Base-by-base conservation (phyloP, 768 basidiomycete genomes). In the Heimioporus sp. region DNA sequence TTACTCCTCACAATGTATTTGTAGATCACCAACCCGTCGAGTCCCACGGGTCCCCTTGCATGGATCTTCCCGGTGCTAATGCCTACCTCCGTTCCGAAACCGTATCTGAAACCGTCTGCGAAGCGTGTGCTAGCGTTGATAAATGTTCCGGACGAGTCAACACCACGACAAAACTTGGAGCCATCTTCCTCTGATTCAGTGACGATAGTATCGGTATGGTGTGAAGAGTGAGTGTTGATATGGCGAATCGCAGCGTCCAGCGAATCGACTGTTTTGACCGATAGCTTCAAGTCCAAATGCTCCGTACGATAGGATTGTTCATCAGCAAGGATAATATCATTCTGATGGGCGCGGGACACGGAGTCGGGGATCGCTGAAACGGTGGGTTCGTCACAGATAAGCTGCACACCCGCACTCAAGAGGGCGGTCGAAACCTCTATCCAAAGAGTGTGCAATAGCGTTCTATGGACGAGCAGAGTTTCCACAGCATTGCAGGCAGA, bases 51-150 rank as follows among this genome's bases (percentile, higher is more conserved):
- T 4, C 97, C 97, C 38, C 96, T 79, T 15, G 97, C 95, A 64
- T 99, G 97, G 50, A 97, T 96, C 64, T 90, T 85, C 1, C 96
- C 95, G 0, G 97, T 99, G 67, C 89, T 90, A 63, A 99, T 97
- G 10, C 97, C 97, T 0, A 99, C 96, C 71, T 98, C 97, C 5
- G 97, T 95, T 3, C 97, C 97, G 58, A 97, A 94, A 0, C 97
- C 97, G 65, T 93, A 98, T 54, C 96, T 73, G 72, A 95, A 97
- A 12, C 97, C 96, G 68, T 99, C 97, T 0, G 95, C 87, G 66
- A 99, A 98, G 35, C 97, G 81, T 10, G 97, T 98, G 63, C 89
- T 92, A 8, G 95, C 95, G 62, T 99, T 98, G 53, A 96, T 80
- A 62, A 88, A 99, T 5, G 92, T 92, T 30, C 94, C 92, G 1